Evolutionary conservation across 2,329 filamentous ascomycete genomes (phyloP), one percentile per base, ranked within the genome.

Genomic region (Cercospora canescens): DNA sequence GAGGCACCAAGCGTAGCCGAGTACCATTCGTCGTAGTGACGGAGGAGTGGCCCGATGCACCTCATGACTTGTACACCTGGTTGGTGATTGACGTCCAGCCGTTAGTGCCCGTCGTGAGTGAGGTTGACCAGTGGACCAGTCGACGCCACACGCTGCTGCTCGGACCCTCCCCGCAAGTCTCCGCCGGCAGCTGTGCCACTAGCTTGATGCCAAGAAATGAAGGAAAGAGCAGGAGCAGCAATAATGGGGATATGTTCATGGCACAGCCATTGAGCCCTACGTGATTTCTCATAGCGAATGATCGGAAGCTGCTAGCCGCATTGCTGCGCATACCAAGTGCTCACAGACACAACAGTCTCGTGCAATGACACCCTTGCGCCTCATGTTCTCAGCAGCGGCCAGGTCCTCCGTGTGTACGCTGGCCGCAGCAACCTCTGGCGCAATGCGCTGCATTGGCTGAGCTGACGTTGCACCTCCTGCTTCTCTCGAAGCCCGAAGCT

Each of bases 1-100:
- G n/a, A n/a, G n/a, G n/a, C n/a, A n/a, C n/a, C n/a, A n/a, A n/a
- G n/a, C n/a, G n/a, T n/a, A n/a, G n/a, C n/a, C n/a, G n/a, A 18
- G n/a, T 30, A 26, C 50, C 50, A 11, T 32, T 30, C 50, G 12
- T 45, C 11, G 30, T 59, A 21, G 21, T 24, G 34, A 55, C 26
- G 32, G 32, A 30, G 52, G 6, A 16, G 14, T 59, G 56, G 56
- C 16, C 18, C n/a, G 26, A 59, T 59, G 56, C 56, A 59, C 8
- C 34, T 45, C 56, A 59, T 59, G 56, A 59, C 56, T 59, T 59
- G 14, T 28, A 41, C 56, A 59, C 56, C 56, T 59, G 56, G 56
- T 59, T 59, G 56, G n/a, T 41, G 56, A 45, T 59, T 30, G 56
- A 59, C 32, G 56, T 39, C 50, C 56, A 59, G 24, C 56, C 56